Conservation (phyloP, 495 filamentous ascomycete genomes). For the Lepidopterella palustris region DNA sequence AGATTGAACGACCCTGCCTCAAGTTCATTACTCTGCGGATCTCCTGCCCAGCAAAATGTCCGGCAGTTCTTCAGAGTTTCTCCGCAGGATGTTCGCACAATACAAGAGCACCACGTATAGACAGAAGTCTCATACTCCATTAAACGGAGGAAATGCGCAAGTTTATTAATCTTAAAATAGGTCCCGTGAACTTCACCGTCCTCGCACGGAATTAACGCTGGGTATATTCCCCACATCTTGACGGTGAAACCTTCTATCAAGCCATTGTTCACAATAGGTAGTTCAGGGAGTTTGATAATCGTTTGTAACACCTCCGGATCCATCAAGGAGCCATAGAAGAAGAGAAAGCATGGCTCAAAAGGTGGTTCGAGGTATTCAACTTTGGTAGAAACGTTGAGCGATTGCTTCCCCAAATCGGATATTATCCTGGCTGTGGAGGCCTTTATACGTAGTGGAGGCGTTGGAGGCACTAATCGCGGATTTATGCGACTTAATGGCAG, state of each 20-base stretch:
- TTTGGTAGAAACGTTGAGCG: not conserved
- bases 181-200: slow-evolving; percentile 3
- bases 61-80: not conserved
- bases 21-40: slow-evolving; percentile 10
- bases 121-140: slow-evolving; percentile 7
- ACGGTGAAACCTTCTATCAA: slow-evolving; percentile 2
- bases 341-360: slow-evolving; percentile 13
- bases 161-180: slow-evolving; percentile 1
- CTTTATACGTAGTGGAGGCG: no score
- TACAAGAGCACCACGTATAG: slow-evolving; percentile 21
- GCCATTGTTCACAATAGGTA: not conserved
- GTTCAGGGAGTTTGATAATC: not conserved
- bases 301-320: slow-evolving; percentile 14
- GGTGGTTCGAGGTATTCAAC: not conserved
- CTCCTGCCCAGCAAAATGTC: slow-evolving; percentile 15
- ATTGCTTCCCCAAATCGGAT: no score
- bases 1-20: slow-evolving; percentile 16
- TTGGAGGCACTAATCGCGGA: no score
- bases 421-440: no score
- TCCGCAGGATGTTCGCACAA: slow-evolving; percentile 1
- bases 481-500: no score
- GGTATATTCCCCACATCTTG: slow-evolving; percentile 20
- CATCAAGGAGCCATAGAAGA: slow-evolving; percentile 24
- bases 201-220: not conserved
- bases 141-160: slow-evolving; percentile 5